phyloP scores from a whole-genome alignment of 805 yeast genomes.

The Torulaspora quercuum region DNA sequence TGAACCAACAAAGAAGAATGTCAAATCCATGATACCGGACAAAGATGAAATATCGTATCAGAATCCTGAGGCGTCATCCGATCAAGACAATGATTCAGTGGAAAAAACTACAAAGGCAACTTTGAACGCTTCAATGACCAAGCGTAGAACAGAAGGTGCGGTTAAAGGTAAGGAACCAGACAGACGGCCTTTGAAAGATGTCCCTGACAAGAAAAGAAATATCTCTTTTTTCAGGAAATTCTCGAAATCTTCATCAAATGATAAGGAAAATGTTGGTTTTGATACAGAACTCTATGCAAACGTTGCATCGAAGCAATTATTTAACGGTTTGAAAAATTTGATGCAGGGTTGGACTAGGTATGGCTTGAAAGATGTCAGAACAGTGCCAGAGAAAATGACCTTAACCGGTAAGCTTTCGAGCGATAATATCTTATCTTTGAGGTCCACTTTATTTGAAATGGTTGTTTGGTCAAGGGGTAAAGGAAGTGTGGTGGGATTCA shows the following conservation, averaged over 20 bases:
- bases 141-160: constrained; percentile 14
- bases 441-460: constrained; percentile 61
- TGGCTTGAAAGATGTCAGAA: constrained; percentile 56
- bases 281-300: constrained; percentile 32
- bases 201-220: constrained; percentile 23
- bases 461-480: constrained; percentile 45
- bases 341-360: constrained; percentile 66
- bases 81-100: constrained; percentile 8
- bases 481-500: constrained; percentile 54
- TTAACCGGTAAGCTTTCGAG: constrained; percentile 63
- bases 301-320: constrained; percentile 50
- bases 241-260: constrained; percentile 23
- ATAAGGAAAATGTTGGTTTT: constrained; percentile 12
- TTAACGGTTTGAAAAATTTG: constrained; percentile 59
- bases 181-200: constrained; percentile 21
- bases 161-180: constrained; percentile 5
- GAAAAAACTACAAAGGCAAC: constrained; percentile 5
- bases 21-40: constrained; percentile 24
- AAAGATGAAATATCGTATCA: constrained; percentile 2
- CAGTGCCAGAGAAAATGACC: constrained; percentile 42
- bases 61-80: constrained; percentile 35
- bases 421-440: constrained; percentile 57
- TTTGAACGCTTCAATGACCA: constrained; percentile 17
- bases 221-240: constrained; percentile 38
- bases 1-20: constrained; percentile 11